Conservation (phyloP, 441 rosid species). For the Eruca vesicaria region DNA sequence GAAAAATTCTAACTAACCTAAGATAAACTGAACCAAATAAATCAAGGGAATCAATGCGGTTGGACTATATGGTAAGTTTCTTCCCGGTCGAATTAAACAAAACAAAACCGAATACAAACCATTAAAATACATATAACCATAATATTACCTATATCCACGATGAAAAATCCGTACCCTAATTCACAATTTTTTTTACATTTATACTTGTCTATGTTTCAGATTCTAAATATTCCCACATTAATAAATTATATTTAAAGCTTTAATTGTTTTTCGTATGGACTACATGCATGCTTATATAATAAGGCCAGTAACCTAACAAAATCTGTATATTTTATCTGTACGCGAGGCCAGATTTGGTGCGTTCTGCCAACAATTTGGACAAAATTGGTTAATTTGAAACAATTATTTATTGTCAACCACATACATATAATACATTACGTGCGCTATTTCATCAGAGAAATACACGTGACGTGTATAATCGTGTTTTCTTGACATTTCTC, state of each 20-base stretch:
- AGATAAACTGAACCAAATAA: background rate
- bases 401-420: background rate
- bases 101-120: background rate
- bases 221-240: background rate
- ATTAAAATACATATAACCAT: background rate
- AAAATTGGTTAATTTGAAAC: constrained; percentile 43
- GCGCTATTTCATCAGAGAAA: constrained; percentile 22
- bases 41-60: background rate
- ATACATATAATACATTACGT: background rate
- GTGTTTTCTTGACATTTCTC: constrained; percentile 22
- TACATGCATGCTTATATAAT: background rate
- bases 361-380: constrained; percentile 22
- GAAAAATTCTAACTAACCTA: background rate
- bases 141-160: background rate
- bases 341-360: constrained; percentile 21
- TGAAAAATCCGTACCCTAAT: background rate
- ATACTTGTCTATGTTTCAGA: background rate
- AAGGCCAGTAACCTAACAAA: constrained; percentile 19
- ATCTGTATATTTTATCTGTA: background rate
- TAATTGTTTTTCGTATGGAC: background rate
- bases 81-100: background rate
- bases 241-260: background rate
- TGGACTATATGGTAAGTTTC: background rate
- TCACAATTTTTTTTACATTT: background rate
- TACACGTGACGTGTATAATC: constrained; percentile 44